Evolutionary conservation across 805 yeast species (phyloP).

Genomic region (Candida suzukii): DNA sequence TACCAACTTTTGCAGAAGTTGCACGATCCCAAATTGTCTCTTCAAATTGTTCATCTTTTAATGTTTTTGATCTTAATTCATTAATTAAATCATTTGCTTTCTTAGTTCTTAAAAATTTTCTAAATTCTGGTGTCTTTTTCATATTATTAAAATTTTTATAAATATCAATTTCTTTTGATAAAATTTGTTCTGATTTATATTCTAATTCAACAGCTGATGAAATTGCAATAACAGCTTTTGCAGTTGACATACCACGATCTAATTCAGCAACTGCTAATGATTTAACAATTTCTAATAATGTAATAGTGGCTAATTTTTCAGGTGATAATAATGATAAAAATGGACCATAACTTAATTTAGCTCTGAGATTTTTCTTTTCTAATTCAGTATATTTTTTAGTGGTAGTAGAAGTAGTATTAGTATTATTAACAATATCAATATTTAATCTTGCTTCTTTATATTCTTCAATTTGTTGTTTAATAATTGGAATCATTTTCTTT

Average conservation of each 20-base stretch:
- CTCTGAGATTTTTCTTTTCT: slow-evolving; percentile 16
- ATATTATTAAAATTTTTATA: slow-evolving; percentile 46
- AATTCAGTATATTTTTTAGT: slow-evolving; percentile 7
- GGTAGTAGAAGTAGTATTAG: no score
- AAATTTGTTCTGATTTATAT: slow-evolving; percentile 61
- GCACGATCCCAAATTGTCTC: slow-evolving; percentile 22
- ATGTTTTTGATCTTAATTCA: slow-evolving; percentile 4
- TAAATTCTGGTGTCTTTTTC: slow-evolving; percentile 37
- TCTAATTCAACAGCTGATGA: slow-evolving; percentile 85
- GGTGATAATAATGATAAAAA: slow-evolving; percentile 66
- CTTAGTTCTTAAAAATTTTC: slow-evolving; percentile 28
- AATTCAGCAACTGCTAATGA: slow-evolving; percentile 70
- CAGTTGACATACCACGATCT: slow-evolving; percentile 75
- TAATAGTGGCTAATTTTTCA: slow-evolving; percentile 74
- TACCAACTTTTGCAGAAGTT: slow-evolving; percentile 64
- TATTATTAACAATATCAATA: neutral
- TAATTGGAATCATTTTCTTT: slow-evolving; percentile 59
- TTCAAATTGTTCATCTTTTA: slow-evolving; percentile 3
- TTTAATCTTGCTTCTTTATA: slow-evolving; percentile 38
- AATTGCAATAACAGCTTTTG: slow-evolving; percentile 72
- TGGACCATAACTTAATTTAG: slow-evolving; percentile 64
- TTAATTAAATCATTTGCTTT: slow-evolving; percentile 20
- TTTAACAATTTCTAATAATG: slow-evolving; percentile 76
- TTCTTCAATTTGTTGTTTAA: slow-evolving; percentile 56
- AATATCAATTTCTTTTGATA: slow-evolving; percentile 49